phyloP scores from a whole-genome alignment of 441 rosid genomes.

The Populus hybrid region DNA sequence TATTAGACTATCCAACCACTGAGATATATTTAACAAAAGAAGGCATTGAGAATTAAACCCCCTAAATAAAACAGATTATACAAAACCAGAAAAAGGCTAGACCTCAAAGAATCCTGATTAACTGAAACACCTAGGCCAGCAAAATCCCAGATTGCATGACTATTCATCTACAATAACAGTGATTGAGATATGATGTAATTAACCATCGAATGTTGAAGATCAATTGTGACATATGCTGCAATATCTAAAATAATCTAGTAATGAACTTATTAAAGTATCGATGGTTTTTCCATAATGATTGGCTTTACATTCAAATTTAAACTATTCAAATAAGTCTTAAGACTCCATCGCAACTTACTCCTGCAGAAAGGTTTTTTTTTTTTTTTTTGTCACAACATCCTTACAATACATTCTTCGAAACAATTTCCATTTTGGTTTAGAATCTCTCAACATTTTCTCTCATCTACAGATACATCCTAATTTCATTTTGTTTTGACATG shows the following conservation, averaged over 20 bases:
- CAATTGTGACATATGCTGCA: not conserved
- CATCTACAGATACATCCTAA: not conserved
- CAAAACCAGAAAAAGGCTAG: not conserved
- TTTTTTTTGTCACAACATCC: not conserved
- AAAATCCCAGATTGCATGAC: constrained; percentile 4
- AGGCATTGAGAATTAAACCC: not conserved
- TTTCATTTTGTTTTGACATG: not conserved
- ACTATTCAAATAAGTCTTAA: not conserved
- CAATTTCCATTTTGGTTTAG: not conserved
- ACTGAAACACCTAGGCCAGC: constrained; percentile 1
- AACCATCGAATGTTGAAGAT: not conserved
- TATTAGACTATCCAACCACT: not conserved
- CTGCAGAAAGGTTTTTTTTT: not conserved
- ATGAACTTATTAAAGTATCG: not conserved
- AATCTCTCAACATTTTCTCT: not conserved
- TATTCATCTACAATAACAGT: not conserved
- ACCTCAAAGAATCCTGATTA: not conserved
- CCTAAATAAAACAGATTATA: not conserved
- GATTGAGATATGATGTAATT: not conserved
- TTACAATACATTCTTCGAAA: not conserved
- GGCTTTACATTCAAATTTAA: not conserved
- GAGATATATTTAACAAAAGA: not conserved
- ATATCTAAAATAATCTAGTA: too few species aligned
- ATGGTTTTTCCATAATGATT: not conserved
- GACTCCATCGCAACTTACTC: constrained; percentile 4